These are phyloP conservation scores for Suillus subluteus DNA, from an alignment of 768 basidiomycete species.

Conservation along the genomic window DNA sequence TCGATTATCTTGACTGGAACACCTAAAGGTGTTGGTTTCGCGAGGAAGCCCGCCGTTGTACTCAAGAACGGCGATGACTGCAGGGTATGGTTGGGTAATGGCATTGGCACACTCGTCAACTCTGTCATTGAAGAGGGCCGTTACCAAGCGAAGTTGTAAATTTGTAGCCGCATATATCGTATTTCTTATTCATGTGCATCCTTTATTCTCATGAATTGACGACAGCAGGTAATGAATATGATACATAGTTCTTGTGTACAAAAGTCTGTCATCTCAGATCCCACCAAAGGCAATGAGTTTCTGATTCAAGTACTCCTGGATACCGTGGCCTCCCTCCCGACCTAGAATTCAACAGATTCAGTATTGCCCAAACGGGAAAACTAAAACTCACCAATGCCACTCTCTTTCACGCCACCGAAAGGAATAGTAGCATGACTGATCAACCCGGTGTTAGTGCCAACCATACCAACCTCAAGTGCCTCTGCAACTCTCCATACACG, in stretches of 20 bases:
- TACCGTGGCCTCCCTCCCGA: conserved; percentile 87
- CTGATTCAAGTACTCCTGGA: conserved; percentile 84
- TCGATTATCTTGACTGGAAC: conserved; percentile 84
- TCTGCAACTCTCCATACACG: conserved; percentile 95
- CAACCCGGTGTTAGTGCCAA: conserved; percentile 80
- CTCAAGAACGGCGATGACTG: conserved; percentile 78
- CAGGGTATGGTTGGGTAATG: conserved; percentile 66
- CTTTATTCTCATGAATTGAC: neutral
- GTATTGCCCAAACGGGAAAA: conserved; percentile 16
- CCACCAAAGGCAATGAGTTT: conserved; percentile 86
- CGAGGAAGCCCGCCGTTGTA: conserved; percentile 67
- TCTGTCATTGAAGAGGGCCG: conserved; percentile 70
- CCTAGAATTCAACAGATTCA: conserved; percentile 40
- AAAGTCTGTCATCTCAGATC: conserved; percentile 36
- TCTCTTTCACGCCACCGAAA: conserved; percentile 92
- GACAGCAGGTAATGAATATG: neutral
- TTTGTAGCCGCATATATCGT: neutral
- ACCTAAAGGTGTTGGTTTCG: conserved; percentile 82
- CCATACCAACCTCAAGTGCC: conserved; percentile 92
- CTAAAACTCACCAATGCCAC: conserved; percentile 58
- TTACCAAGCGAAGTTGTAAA: conserved; percentile 47
- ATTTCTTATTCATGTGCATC: neutral
- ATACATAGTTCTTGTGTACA: conserved; percentile 10
- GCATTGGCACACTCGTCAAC: conserved; percentile 82
- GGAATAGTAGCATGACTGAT: conserved; percentile 82